phyloP scores from a whole-genome alignment of 2,329 filamentous ascomycete species.

The Claviceps citrina region DNA sequence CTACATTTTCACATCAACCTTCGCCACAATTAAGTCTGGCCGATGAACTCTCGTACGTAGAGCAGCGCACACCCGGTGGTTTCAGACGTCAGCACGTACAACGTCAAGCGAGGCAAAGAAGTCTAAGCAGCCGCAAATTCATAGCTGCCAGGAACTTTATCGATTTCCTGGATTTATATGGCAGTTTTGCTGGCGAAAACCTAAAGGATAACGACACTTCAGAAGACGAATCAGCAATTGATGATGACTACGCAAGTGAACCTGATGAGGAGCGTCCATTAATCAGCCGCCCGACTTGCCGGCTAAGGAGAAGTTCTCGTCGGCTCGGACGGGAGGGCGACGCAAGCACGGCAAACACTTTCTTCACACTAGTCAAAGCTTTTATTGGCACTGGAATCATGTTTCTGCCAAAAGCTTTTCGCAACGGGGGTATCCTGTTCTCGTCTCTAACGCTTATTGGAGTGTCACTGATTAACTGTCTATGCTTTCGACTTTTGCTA shows the following conservation, averaged over 20 bases:
- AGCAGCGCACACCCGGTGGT: slow-evolving; percentile 29
- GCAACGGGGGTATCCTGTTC: slow-evolving; percentile 63
- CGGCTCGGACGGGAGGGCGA: slow-evolving; percentile 35
- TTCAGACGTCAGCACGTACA: slow-evolving; percentile 32
- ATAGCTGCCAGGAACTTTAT: slow-evolving; percentile 56
- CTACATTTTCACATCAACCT: slow-evolving; percentile 48
- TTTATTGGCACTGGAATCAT: slow-evolving; percentile 72
- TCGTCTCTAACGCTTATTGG: slow-evolving; percentile 52
- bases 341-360: slow-evolving; percentile 54
- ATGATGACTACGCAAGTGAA: slow-evolving; percentile 25
- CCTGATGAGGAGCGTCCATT: slow-evolving; percentile 43
- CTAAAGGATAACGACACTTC: slow-evolving; percentile 31
- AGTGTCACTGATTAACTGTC: slow-evolving; percentile 49
- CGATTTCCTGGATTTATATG: slow-evolving; percentile 61
- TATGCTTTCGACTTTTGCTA: slow-evolving; percentile 58
- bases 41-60: slow-evolving; percentile 19
- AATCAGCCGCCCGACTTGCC: slow-evolving; percentile 22
- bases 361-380: slow-evolving; percentile 64
- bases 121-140: slow-evolving; percentile 19
- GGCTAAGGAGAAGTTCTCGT: slow-evolving; percentile 36
- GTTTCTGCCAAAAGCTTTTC: slow-evolving; percentile 67
- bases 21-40: slow-evolving; percentile 16
- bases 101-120: slow-evolving; percentile 23
- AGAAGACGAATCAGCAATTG: slow-evolving; percentile 42
- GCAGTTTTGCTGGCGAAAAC: slow-evolving; percentile 63